Conservation (phyloP, 2,329 filamentous ascomycete genomes). For the Harringtonia lauricola region DNA sequence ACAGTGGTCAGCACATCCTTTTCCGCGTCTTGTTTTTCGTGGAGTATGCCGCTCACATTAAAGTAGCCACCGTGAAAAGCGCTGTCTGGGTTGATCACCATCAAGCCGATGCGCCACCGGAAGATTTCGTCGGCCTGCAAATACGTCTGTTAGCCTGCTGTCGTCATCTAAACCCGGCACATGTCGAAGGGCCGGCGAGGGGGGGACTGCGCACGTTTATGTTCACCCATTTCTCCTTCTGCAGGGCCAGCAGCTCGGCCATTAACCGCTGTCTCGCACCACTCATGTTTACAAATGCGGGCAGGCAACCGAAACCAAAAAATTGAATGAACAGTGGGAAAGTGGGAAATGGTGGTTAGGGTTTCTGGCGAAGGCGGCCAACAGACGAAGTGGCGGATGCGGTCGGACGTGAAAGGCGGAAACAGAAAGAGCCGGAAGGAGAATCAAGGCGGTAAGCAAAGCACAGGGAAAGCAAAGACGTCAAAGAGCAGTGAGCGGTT, state of each 20-base stretch:
- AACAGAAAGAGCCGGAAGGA: no score
- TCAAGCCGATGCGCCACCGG: constrained; percentile 77
- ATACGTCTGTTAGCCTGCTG: background rate
- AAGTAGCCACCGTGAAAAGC: constrained; percentile 90
- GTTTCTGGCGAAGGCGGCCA: no score
- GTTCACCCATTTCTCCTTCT: constrained; percentile 88
- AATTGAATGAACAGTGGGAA: background rate
- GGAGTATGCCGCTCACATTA: constrained; percentile 33
- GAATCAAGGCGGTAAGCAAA: no score
- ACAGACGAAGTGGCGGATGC: no score
- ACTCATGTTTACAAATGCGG: constrained; percentile 20
- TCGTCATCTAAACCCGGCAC: background rate
- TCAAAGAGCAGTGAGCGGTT: no score
- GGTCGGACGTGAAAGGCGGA: no score
- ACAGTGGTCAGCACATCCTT: background rate
- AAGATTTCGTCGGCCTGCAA: constrained; percentile 60
- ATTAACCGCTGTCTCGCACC: constrained; percentile 72
- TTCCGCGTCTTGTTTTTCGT: background rate
- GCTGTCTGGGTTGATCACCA: constrained; percentile 87
- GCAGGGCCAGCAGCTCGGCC: constrained; percentile 73
- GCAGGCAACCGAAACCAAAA: background rate
- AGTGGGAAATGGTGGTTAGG: background rate
- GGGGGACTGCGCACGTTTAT: constrained; percentile 53
- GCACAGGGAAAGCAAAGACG: no score
- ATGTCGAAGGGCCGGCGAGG: no score